These are phyloP conservation scores for Stagonosporopsis rhizophila DNA, from an alignment of 2,329 filamentous ascomycete species.

Conservation along the genomic window DNA sequence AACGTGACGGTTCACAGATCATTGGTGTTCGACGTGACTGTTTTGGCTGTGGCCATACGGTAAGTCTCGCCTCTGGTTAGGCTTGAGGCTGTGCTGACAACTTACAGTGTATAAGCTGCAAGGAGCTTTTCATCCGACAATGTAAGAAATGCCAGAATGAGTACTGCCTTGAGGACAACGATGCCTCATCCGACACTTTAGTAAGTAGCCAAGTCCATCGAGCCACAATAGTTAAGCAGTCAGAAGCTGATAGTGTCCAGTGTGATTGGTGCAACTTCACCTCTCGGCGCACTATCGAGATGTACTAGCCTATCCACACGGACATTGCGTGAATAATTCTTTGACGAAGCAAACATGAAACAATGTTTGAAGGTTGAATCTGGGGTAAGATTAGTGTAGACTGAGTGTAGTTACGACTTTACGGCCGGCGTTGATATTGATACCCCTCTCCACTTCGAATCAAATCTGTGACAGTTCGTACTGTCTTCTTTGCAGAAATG, in stretches of 20 bases:
- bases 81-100: constrained; percentile 10
- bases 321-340: neutral
- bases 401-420: constrained; percentile 6
- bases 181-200: constrained; percentile 73
- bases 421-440: constrained; percentile 24
- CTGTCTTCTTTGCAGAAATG: neutral
- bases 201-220: constrained; percentile 35
- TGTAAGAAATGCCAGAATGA: constrained; percentile 78
- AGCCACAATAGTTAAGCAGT: neutral
- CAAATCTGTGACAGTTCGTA: neutral
- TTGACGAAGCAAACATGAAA: neutral
- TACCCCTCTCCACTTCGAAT: constrained; percentile 28
- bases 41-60: constrained; percentile 85
- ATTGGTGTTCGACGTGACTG: constrained; percentile 72
- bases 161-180: constrained; percentile 85
- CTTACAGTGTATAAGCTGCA: constrained; percentile 75
- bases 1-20: constrained; percentile 39
- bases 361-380: neutral
- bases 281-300: constrained; percentile 43
- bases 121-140: constrained; percentile 70
- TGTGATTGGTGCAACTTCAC: constrained; percentile 52
- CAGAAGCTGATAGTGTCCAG: constrained; percentile 26
- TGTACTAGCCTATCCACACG: constrained; percentile 34
- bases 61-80: constrained; percentile 48
- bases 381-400: neutral